A percentile compares a stretch with the other conserved stretches of the same genome.
Evolutionary conservation across 2,329 filamentous ascomycete species (phyloP).

Genomic region (Talaromyces sp.): DNA sequence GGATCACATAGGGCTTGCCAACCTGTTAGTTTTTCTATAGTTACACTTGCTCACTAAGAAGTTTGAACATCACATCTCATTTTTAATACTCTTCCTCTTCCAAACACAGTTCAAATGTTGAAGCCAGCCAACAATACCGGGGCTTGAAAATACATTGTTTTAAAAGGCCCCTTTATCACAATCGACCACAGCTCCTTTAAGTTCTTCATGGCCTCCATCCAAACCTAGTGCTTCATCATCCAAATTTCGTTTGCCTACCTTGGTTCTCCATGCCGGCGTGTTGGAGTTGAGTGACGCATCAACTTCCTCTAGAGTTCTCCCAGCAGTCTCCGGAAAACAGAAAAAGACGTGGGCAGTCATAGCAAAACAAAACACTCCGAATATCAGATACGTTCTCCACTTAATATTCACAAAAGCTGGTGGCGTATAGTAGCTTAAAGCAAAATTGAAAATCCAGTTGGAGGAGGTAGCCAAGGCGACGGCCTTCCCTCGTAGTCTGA

Average conservation of each 20-base stretch:
- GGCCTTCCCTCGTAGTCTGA: conserved; percentile 65
- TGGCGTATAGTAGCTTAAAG: conserved; percentile 54
- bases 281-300: not conserved
- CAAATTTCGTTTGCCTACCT: not conserved
- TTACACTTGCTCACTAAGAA: no score
- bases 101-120: no score
- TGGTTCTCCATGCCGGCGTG: not conserved
- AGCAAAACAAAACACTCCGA: conserved; percentile 67
- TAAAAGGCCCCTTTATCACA: no score
- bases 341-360: conserved; percentile 69
- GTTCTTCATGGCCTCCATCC: no score
- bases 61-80: no score
- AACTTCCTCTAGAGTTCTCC: conserved; percentile 65
- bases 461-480: conserved; percentile 62
- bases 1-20: no score
- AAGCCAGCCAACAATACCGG: no score
- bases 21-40: no score
- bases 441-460: conserved; percentile 65
- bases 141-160: no score
- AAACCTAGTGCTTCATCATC: no score
- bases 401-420: conserved; percentile 57
- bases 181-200: no score
- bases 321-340: conserved; percentile 66
- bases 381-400: conserved; percentile 69
- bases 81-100: no score